Base-by-base conservation (phyloP, 176 grass and related monocot genomes). In the Panicum miliaceum region DNA sequence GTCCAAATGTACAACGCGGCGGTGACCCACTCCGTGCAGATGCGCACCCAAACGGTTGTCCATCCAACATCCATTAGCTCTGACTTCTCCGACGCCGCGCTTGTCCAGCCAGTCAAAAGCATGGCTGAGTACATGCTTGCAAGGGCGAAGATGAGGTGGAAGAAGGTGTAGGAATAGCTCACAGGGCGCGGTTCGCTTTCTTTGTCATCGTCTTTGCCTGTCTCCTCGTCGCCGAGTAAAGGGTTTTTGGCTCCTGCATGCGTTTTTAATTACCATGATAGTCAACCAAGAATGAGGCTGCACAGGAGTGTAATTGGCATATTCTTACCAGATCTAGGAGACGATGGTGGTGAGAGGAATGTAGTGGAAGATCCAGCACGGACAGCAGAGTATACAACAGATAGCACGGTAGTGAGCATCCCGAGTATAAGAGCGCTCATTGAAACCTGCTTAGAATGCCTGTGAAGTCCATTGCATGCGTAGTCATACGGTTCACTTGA, bases 71-170 rank as follows among this genome's bases (percentile, higher is more conserved):
- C 92, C 75, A 98, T 98, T 85, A 98, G 89, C 80, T 98, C 96
- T 15, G 96, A 85, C 35, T 80, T 93, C 19, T 84, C 92, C 8
- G 96, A 92, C 56, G 82, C 83, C 4, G 89, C 92, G 62, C 89
- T 93, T 8, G 87, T 93, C 95, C 95, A 98, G 45, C 95, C 95
- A 12, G 95, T 98, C 12, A 98, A 83, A 71, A 98, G 91, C 95
- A 98, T 98, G 65, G 91, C 92, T 3, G 95, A 98, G 68, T 98
- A 98, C 95, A 98, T 98, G 68, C 95, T 98, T 6, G 95, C 95
- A 13, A 98, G 89, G 12, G 95, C 95, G 45, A 98, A 98, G 57
- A 95, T 95, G 67, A 98, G 87, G 88, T 98, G 95, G 83, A 98
- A 98, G 80, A 98, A 98, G 20, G 89, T 95, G 73, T 98, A 98